phyloP scores from a whole-genome alignment of 345 rosid genomes.

The Balakata baccata region DNA sequence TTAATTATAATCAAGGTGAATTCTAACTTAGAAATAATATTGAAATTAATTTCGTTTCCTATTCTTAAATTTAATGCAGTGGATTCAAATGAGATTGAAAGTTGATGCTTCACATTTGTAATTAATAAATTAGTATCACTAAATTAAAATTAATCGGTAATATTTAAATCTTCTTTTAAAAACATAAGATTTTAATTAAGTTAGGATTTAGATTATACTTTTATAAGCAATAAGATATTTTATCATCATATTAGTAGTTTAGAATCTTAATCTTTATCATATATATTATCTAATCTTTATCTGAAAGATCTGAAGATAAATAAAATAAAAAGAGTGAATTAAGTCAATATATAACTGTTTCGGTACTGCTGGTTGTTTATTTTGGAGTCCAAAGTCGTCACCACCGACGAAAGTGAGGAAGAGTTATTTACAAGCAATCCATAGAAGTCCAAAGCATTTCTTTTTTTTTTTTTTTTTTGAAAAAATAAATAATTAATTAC shows the following conservation, averaged over 20 bases:
- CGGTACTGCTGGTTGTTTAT: background rate
- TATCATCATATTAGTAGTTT: too few relatives aligned
- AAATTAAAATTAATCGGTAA: too few relatives aligned
- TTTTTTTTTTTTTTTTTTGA: constrained; percentile 11
- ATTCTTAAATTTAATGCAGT: too few relatives aligned
- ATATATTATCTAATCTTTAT: background rate
- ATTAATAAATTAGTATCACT: too few relatives aligned
- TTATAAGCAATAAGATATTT: too few relatives aligned
- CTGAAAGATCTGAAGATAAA: constrained; percentile 10
- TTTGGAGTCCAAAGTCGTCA: constrained; percentile 22
- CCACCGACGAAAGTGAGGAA: constrained; percentile 31
- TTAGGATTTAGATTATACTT: too few relatives aligned
- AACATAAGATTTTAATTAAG: too few relatives aligned
- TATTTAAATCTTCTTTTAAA: too few relatives aligned
- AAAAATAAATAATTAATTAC: background rate
- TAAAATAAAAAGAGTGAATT: constrained; percentile 1
- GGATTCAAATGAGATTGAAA: background rate
- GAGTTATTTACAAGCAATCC: constrained; percentile 30
- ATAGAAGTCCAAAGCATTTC: constrained; percentile 8
- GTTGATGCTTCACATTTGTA: too few relatives aligned
- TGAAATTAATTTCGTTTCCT: background rate
- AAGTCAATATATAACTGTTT: constrained; percentile 5
- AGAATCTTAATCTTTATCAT: too few relatives aligned
- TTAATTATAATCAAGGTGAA: background rate
- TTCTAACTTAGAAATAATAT: background rate